Evolutionary conservation across 78 protist species (phyloP), one percentile per base, ranked within the genome.

Genomic region (Dictyostelium citrinum): DNA sequence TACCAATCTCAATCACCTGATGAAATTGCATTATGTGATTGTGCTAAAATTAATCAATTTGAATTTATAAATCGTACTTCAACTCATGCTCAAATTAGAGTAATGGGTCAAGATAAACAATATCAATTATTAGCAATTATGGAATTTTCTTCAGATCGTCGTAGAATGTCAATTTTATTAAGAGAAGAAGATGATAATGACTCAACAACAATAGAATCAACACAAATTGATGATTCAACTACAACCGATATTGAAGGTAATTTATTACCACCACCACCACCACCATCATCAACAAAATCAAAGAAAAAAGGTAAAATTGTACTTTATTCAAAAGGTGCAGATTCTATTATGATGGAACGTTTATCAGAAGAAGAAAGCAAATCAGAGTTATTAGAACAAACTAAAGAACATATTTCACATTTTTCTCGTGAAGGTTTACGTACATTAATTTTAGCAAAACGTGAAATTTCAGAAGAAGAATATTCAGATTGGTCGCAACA

Each of bases 391-490:
- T 27, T 68, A 6, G 84, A 24, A 10, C 43, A 20, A 46, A 41
- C 81, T 11, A 27, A 27, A 55, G 35, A 81, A 24, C 68, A 95
- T 20, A 46, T 97, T 37, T 22, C 78, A 5, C n/a, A 60, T 0
- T 96, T 95, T 27, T 60, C 98, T 8, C 12, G 77, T 8, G 55
- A 49, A 12, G 99, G 99, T 31, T 86, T 97, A 22, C 88, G 99
- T 39, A 98, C 99, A 31, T 95, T 98, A 16, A 85, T 95, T 24
- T 33, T 97, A 5, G 98, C 96, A 2, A 10, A 24, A 33, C 68
- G 90, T 10, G 97, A 95, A 24, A 35, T 98, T 3, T 6, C 95
- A 11, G 86, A 35, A 3, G 68, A 49, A 14, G 78, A 75, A 35
- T 97, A 55, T 77, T 20, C 14, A 46, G 5, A 55, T 14, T 95